Base-by-base conservation (phyloP, 345 rosid species). In the Lepidium sativum region DNA sequence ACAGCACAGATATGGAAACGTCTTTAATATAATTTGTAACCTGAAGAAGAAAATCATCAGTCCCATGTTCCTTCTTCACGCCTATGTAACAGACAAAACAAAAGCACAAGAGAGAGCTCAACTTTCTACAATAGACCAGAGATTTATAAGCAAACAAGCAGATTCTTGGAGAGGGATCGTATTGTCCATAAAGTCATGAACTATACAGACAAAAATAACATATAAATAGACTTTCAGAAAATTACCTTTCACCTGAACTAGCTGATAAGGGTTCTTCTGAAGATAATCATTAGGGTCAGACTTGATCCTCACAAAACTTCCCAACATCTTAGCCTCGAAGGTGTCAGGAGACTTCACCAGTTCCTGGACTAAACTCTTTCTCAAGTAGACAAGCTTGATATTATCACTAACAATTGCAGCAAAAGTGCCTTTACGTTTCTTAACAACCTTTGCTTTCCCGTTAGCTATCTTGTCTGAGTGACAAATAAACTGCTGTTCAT, bases 181-280 rank as follows among this genome's bases (percentile, higher is more conserved):
- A 42, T 4, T 54, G 47, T 63, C 38, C 37, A 57, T 12, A 15
- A 49, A 48, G 37, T n/a, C 47, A 54, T 2, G 7, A 14, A 12
- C 25, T 2, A 43, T 3, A 6, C 23, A 4, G 18, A 49, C 6
- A 48, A 3, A n/a, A 66, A 16, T 13, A 18, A 54, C 7, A 62
- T 10, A 52, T 21, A 1, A 15, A 51, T 8, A 71, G 10, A 21
- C 9, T 35, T 35, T 44, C 23, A 65, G 50, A 39, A 68, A 47
- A 33, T 73, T 77, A 86, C 96, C 95, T 65, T 77, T 80, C 37
- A 91, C 95, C 69, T 80, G 88, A 73, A 85, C 77, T 65, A 88
- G 89, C 82, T 67, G 76, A 73, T 86, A 67, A 66, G 85, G 75
- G 57, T 86, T 73, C 54, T 83, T 79, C 74, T 85, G 92, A 44